Evolutionary conservation across 768 basidiomycete genomes (phyloP).

Genomic region (Lentinula raphanica): DNA sequence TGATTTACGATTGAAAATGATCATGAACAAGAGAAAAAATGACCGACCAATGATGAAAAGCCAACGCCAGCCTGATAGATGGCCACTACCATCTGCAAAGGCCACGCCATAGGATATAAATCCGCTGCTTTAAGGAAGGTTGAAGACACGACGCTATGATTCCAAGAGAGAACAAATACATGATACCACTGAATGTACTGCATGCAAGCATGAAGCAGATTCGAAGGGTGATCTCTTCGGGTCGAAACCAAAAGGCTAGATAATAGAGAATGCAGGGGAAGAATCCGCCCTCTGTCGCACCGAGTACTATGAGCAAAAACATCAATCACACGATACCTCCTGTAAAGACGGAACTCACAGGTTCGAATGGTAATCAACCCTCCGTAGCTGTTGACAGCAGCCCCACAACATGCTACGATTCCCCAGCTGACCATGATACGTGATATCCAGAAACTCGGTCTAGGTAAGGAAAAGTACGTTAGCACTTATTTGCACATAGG

Average conservation of each 20-base stretch:
- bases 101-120: conserved; percentile 4
- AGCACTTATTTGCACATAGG: neutral
- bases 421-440: conserved; percentile 7
- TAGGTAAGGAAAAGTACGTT: neutral
- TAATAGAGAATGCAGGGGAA: conserved; percentile 5
- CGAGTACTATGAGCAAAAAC: neutral
- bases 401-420: conserved; percentile 3
- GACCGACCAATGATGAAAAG: conserved; percentile 1
- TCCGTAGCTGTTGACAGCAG: conserved; percentile 1
- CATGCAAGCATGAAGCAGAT: conserved; percentile 5
- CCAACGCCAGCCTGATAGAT: conserved; percentile 3
- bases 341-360: neutral
- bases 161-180: neutral
- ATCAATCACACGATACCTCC: neutral
- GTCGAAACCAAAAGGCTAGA: conserved; percentile 3
- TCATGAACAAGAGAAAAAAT: neutral
- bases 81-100: neutral
- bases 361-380: neutral
- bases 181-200: conserved; percentile 3
- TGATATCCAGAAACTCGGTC: conserved; percentile 2
- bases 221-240: conserved; percentile 2
- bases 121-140: neutral
- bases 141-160: neutral
- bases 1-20: neutral
- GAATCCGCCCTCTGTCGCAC: conserved; percentile 1